phyloP scores from a whole-genome alignment of 2,329 filamentous ascomycete species.

The Hirsutella thompsonii region DNA sequence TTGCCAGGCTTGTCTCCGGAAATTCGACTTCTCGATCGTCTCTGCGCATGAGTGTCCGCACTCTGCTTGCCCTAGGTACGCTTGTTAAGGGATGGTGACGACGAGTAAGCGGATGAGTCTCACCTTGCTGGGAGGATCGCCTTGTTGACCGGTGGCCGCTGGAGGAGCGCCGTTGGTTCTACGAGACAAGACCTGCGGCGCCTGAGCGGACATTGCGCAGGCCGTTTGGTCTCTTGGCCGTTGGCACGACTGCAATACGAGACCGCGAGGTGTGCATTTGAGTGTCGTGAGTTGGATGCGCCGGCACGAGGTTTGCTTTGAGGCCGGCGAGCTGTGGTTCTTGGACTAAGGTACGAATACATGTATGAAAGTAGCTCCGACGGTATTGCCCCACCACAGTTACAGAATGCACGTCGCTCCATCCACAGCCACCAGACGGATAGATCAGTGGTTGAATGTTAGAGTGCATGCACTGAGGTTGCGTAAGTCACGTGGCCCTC shows the following conservation, averaged over 20 bases:
- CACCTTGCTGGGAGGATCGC: slow-evolving; percentile 15
- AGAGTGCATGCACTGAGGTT: background rate
- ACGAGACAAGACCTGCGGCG: slow-evolving; percentile 22
- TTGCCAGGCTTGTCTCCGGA: slow-evolving; percentile 15
- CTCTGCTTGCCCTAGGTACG: slow-evolving; percentile 5
- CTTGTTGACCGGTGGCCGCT: slow-evolving; percentile 1
- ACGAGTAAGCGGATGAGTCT: slow-evolving; percentile 1
- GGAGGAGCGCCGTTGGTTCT: slow-evolving; percentile 19
- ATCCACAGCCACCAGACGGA: too few species aligned
- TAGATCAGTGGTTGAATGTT: too few species aligned
- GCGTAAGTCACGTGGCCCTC: slow-evolving; percentile 1
- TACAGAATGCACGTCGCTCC: too few species aligned
- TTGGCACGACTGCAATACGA: slow-evolving; percentile 6
- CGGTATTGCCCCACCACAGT: slow-evolving; percentile 3
- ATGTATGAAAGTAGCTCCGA: background rate
- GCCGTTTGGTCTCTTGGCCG: slow-evolving; percentile 9
- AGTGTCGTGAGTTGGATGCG: slow-evolving; percentile 1
- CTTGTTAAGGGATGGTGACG: background rate
- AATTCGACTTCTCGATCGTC: slow-evolving; percentile 7
- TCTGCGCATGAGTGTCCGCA: background rate
- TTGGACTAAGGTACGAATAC: too few species aligned
- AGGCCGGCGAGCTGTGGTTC: background rate
- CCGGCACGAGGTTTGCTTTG: background rate
- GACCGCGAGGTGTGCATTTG: slow-evolving; percentile 5
- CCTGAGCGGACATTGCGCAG: slow-evolving; percentile 23